Evolutionary conservation across 441 rosid genomes (phyloP).

Genomic region (Eutrema salsugineum): DNA sequence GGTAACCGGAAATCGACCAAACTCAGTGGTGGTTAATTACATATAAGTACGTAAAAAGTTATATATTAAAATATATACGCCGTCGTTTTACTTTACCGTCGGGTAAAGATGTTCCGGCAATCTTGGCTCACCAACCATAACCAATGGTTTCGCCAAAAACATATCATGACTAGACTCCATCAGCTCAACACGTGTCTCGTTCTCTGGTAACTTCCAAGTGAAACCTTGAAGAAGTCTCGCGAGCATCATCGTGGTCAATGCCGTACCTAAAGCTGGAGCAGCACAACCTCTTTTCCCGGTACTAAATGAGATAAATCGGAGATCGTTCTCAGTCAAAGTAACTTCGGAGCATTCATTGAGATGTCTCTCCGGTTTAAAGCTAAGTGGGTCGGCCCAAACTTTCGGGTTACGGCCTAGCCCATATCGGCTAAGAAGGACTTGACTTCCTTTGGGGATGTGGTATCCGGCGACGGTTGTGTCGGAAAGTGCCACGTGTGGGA

Average conservation of each 20-base stretch:
- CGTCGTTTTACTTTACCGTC: too few relatives aligned
- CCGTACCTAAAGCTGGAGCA: conserved; percentile 31
- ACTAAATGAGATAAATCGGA: conserved; percentile 42
- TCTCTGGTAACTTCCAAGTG: conserved; percentile 20
- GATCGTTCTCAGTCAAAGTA: conserved; percentile 26
- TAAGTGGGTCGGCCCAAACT: conserved; percentile 25
- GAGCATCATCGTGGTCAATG: conserved; percentile 27
- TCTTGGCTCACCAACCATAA: conserved; percentile 26
- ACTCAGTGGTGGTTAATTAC: not conserved
- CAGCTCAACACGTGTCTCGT: conserved; percentile 19
- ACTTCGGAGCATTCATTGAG: conserved; percentile 22
- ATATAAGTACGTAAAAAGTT: not conserved
- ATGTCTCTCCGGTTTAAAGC: conserved; percentile 41
- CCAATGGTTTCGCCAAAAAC: conserved; percentile 35
- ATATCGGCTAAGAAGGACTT: conserved; percentile 20
- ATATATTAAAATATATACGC: conserved; percentile 1
- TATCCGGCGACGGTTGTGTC: conserved; percentile 31
- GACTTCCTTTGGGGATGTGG: conserved; percentile 29
- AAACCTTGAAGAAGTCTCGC: conserved; percentile 37
- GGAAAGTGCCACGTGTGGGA: conserved; percentile 32
- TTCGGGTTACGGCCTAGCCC: conserved; percentile 31
- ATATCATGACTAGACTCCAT: conserved; percentile 27
- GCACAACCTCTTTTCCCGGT: conserved; percentile 38
- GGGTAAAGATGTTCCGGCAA: conserved; percentile 31
- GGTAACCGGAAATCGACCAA: conserved; percentile 25